Evolutionary conservation across 345 rosid species (phyloP), one percentile per base, ranked within the genome.

Genomic region (Salix purpurea): DNA sequence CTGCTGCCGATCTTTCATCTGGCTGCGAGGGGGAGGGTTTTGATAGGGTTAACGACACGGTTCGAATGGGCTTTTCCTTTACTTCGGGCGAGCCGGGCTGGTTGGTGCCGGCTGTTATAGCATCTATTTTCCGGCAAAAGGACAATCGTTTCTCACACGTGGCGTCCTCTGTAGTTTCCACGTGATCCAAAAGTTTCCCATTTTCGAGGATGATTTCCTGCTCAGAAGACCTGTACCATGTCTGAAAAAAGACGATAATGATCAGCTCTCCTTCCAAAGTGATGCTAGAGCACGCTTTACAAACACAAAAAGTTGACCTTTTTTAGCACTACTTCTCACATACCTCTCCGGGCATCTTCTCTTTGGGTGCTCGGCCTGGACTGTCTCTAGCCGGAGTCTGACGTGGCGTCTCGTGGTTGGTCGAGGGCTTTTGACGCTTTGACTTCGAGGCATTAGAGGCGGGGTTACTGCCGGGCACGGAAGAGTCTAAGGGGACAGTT

Each of bases 401-500:
- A 34, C 62, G 72, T 72, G 76, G 50, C 68, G 68, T 32, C 32
- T 40, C 18, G 16, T 23, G 34, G 23, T 1, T 39, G 71, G 12
- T 5, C 48, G 24, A 74, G 50, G 36, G 69, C 62, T 40, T 56
- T 80, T 77, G 62, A 23, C 39, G 36, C 80, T 72, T 78, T 11
- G 64, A 72, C 62, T 40, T 73, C 23, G 70, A 77, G 66, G 70
- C 76, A 71, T 70, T 78, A 2, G 72, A 69, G 48, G 54, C 56
- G 7, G 50, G 50, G 24, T 79, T n/a, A 82, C 72, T 72, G 26
- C 48, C 69, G 8, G 80, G 54, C 8, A 39, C 80, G 39, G 73
- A 11, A 36, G 80, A 84, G 18, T 81, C 82, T 46, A 83, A 64
- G 23, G 90, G 90, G 16, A 88, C 84, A 50, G 91, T 88, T 77